Evolutionary conservation across 495 filamentous ascomycete species (phyloP), one percentile per base, ranked within the genome.

Genomic region (Elaphomyces granulatus): DNA sequence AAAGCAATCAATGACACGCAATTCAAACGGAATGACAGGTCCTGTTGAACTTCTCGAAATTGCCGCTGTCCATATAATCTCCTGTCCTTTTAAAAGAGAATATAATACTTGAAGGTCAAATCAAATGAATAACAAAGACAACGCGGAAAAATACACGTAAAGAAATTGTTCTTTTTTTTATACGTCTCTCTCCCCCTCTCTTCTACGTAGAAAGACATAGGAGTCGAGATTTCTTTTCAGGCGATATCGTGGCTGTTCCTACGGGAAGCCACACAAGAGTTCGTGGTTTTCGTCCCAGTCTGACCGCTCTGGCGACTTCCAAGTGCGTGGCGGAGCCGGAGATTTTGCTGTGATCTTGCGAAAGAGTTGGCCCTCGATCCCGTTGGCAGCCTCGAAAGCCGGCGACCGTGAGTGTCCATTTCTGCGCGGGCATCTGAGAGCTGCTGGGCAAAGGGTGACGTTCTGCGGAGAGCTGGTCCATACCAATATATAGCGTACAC

Each of bases 401-500:
- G 58, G 3, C 63, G 60, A n/a, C 64, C 61, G 20, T 56, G 45
- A 3, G 49, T 48, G 3, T 64, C 57, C 9, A 58, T 48, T 10
- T 75, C 64, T 8, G 59, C 51, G 12, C 64, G 58, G 6, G 70
- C 74, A 23, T 71, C 61, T 26, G 68, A 67, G n/a, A 84, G 56
- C 34, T 71, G 68, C 60, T 87, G 77, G 6, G 83, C 83, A 48
- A 88, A 87, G 0, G 74, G 73, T 12, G 78, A 83, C 1, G 77
- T 68, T 51, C 72, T 71, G 19, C 84, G 72, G 4, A 88, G 67
- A 1, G 42, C 45, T 0, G 81, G 81, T 0, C 84, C 84, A 38
- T 79, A 73, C 66, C 67, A 82, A 66, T 88, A 88, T 45, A 87
- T 78, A 26, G 78, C 63, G 47, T 84, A 88, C 16, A 87, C 77